phyloP scores from a whole-genome alignment of 306 rosid genomes.

The Sphenostylis stenocarpa region DNA sequence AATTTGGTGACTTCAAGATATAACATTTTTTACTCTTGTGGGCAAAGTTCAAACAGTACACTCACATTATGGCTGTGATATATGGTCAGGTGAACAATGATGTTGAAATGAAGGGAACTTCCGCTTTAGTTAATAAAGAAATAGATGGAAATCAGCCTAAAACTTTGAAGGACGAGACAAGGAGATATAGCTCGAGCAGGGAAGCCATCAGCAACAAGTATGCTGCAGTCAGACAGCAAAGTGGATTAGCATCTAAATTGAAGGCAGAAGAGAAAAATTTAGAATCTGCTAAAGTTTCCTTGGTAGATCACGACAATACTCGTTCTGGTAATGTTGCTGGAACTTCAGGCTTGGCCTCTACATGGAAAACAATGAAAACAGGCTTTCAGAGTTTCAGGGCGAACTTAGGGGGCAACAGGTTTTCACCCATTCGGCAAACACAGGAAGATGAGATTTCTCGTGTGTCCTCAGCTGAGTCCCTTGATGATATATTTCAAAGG shows the following conservation, averaged over 20 bases:
- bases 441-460: conserved; percentile 55
- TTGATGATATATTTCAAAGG: conserved; percentile 92
- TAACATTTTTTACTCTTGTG: not conserved
- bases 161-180: conserved; percentile 55
- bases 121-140: not conserved
- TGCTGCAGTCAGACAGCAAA: conserved; percentile 71
- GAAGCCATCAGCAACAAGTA: conserved; percentile 91
- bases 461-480: conserved; percentile 76
- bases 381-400: conserved; percentile 81
- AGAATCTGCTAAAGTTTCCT: conserved; percentile 63
- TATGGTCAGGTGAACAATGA: conserved; percentile 59
- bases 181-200: conserved; percentile 65
- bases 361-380: conserved; percentile 77
- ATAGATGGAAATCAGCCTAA: not conserved
- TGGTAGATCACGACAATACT: conserved; percentile 52
- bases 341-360: conserved; percentile 63
- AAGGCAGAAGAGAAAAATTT: conserved; percentile 58
- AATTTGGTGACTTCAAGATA: conserved; percentile 1
- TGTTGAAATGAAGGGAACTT: conserved; percentile 65
- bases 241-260: conserved; percentile 49
- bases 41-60: not conserved
- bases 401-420: conserved; percentile 62
- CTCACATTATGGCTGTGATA: not conserved
- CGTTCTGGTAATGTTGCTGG: conserved; percentile 40
- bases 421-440: conserved; percentile 61